A percentile compares a stretch with the other conserved stretches of the same genome.
Evolutionary conservation across 176 grass and related monocot genomes (phyloP).

Genomic region (Phragmites australis): DNA sequence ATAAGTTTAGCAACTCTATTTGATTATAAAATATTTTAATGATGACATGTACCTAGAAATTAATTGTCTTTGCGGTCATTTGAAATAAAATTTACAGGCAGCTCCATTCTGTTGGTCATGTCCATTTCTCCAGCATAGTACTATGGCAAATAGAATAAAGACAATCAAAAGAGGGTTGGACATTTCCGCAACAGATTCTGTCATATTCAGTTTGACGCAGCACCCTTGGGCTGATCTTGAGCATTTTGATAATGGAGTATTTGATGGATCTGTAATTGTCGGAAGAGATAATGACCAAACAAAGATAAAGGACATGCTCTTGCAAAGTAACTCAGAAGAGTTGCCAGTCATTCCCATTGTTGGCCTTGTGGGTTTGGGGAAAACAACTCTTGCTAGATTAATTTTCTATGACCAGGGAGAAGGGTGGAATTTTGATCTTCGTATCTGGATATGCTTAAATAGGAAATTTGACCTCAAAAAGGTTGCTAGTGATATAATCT

Average conservation of each 20-base stretch:
- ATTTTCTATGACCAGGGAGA: conserved; percentile 35
- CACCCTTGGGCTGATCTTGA: neutral
- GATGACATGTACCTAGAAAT: neutral
- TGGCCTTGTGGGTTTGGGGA: conserved; percentile 35
- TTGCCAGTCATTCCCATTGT: conserved; percentile 43
- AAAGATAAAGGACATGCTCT: conserved; percentile 15
- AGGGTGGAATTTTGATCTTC: conserved; percentile 27
- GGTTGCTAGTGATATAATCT: conserved; percentile 26
- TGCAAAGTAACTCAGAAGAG: neutral
- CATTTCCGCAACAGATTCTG: neutral
- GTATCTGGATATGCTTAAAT: conserved; percentile 31
- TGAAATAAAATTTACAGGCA: neutral
- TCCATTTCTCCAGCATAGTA: neutral
- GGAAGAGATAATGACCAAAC: conserved; percentile 36
- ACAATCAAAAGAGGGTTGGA: conserved; percentile 23
- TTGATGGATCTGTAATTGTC: neutral
- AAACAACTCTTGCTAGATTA: conserved; percentile 46
- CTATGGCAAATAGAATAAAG: conserved; percentile 14
- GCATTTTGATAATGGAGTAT: neutral
- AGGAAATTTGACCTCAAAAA: conserved; percentile 15
- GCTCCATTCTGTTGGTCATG: neutral
- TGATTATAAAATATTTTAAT: no score
- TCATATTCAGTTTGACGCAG: neutral
- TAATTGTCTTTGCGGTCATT: neutral
- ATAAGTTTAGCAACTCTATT: no score